Conservation (phyloP, 495 filamentous ascomycete genomes). For the Podospora conica region DNA sequence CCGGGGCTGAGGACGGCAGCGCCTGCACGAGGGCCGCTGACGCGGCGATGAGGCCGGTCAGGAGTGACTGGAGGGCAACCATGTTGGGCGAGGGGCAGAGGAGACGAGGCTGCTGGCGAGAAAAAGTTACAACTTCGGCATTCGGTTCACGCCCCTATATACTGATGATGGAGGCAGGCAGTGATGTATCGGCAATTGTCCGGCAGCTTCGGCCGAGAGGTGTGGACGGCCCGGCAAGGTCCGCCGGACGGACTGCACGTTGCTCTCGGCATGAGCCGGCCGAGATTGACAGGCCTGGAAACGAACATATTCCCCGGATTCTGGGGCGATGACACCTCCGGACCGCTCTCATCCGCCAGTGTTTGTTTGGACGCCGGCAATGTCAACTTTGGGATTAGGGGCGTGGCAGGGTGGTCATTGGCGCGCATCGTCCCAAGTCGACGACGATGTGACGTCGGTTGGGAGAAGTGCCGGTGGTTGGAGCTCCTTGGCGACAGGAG, state of each 20-base stretch:
- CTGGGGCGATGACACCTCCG: background rate
- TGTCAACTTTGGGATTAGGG: background rate
- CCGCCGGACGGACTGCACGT: background rate
- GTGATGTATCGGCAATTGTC: background rate
- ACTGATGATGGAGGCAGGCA: background rate
- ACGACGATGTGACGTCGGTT: background rate
- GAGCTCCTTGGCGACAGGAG: no score
- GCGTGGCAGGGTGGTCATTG: background rate
- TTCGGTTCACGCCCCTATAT: background rate
- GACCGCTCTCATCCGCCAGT: background rate
- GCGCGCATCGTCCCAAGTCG: background rate
- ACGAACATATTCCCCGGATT: background rate
- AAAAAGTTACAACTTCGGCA: fast-evolving
- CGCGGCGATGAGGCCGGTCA: background rate
- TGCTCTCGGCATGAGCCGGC: background rate
- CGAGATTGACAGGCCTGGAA: background rate
- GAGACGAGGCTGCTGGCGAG: background rate
- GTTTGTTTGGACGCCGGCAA: background rate
- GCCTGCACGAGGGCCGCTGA: background rate
- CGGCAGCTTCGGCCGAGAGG: background rate
- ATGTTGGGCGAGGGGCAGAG: background rate
- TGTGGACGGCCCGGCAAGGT: background rate
- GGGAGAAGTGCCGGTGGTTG: background rate
- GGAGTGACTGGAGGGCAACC: background rate
- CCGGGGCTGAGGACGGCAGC: background rate